These are phyloP conservation scores for Penstemon newberryi DNA, from an alignment of 257 asterid genomes.

Conservation along the genomic window DNA sequence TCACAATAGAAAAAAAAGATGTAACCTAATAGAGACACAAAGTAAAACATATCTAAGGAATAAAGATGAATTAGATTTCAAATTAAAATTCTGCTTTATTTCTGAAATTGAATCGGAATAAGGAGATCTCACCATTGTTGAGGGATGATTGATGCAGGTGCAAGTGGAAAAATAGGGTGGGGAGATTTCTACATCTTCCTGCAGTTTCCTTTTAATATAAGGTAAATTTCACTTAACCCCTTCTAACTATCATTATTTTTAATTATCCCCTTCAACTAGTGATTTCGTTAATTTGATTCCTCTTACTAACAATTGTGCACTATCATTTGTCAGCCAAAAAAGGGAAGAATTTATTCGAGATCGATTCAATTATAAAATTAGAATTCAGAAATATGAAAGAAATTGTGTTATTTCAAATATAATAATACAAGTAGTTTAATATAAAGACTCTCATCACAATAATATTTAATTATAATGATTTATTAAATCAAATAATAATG, in stretches of 20 bases:
- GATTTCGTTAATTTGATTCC: background rate
- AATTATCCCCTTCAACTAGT: background rate
- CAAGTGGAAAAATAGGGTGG: background rate
- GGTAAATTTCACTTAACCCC: conserved; percentile 8
- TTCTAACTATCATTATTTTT: background rate
- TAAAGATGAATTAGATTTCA: too few relatives aligned
- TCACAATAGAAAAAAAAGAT: background rate
- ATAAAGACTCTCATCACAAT: too few relatives aligned
- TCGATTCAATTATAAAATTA: too few relatives aligned
- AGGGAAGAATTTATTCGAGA: too few relatives aligned
- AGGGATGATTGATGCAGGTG: conserved; percentile 7
- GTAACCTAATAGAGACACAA: background rate
- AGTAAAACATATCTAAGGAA: background rate
- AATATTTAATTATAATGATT: too few relatives aligned
- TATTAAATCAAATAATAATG: too few relatives aligned
- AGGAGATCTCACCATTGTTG: conserved; percentile 21
- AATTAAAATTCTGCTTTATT: too few relatives aligned
- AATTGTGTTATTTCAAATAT: too few relatives aligned
- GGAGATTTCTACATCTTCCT: background rate
- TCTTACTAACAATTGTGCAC: background rate
- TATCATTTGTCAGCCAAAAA: too few relatives aligned
- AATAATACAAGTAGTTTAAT: too few relatives aligned
- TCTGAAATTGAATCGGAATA: background rate
- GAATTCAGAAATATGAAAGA: too few relatives aligned
- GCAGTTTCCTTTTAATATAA: background rate